phyloP scores from a whole-genome alignment of 2,329 filamentous ascomycete genomes.

The Colletotrichum sp. region DNA sequence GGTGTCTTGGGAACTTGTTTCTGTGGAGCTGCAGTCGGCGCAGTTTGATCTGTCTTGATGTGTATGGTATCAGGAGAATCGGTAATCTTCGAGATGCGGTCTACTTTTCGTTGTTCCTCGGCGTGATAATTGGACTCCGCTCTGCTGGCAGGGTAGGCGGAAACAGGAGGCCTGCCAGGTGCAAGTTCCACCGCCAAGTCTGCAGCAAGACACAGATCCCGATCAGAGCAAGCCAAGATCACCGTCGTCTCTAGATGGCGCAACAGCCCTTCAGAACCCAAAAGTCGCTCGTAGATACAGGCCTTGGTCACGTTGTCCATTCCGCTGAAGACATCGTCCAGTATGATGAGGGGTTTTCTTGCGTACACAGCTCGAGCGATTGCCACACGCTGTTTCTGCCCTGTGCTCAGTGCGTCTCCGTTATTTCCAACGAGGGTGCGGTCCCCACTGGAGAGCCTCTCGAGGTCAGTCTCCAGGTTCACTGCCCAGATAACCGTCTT shows the following conservation, averaged over 20 bases:
- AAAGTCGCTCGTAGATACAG: conserved; percentile 30
- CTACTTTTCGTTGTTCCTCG: not conserved
- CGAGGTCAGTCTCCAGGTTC: conserved; percentile 33
- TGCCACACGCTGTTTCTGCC: conserved; percentile 31
- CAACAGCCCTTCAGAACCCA: conserved; percentile 24
- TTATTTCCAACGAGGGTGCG: conserved; percentile 41
- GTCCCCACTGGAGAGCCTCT: conserved; percentile 35
- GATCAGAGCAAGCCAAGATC: not conserved
- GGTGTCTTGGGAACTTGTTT: not conserved
- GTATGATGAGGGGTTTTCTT: conserved; percentile 28
- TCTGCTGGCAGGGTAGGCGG: not conserved
- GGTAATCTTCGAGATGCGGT: rapidly evolving
- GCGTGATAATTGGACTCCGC: rapidly evolving
- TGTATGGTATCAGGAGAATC: not conserved
- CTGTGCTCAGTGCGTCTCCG: conserved; percentile 46
- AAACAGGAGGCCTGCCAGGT: not conserved
- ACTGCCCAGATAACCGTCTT: conserved; percentile 36
- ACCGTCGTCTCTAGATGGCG: not conserved
- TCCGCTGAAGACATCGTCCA: conserved; percentile 40
- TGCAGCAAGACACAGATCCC: not conserved
- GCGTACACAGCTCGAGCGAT: conserved; percentile 37
- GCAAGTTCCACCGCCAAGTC: not conserved
- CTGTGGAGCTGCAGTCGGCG: rapidly evolving
- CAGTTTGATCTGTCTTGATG: not conserved
- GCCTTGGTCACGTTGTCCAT: conserved; percentile 36